Base-by-base conservation (phyloP, 352 stramenopile genomes). In the Sclerospora graminicola region DNA sequence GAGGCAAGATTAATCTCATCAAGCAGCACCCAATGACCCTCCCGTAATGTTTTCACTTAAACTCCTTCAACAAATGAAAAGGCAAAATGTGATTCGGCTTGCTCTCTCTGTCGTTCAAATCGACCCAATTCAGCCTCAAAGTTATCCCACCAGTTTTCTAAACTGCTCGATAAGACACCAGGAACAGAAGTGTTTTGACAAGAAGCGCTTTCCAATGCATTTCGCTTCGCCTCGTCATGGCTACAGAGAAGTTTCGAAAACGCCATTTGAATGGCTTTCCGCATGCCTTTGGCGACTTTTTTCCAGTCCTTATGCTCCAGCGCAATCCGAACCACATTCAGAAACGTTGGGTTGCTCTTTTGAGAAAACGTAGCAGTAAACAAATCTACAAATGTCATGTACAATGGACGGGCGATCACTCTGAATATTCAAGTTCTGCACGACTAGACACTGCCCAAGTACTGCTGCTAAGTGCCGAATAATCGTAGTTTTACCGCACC, bases 1-100 rank as follows among this genome's bases (percentile, higher is more conserved):
- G 95, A 98, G 20, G 97, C 97, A 44, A 99, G 79, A 76, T 99
- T 99, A 55, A 99, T 98, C 69, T 99, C 97, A 63, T 99, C 97
- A 0, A 99, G 81, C 30, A 99, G 65, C 7, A 99, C 93, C 96
- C 96, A 99, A 57, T 97, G 77, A 8, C 94, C 94, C 43, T 96
- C 82, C 20, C 88, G 75, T 34, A 98, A 58, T n/a, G 95, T 94
- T 70, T 98, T 96, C 9, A 99, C 94, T 16, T 99, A 73, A 13
- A 97, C 90, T 24, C 97, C 97, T 67, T 99, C 96, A 0, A 98
- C 92, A 60, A 99, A 99, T 9, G 91, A 84, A 69, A 99, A 99
- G 6, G 95, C 96, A 55, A 99, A 97, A 38, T 95, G 91, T 2
- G 74, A 89, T 49, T 94, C 81, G 51, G 96, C 81, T 87, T 96